Percentiles rank a stretch among this genome's conserved stretches.
Evolutionary conservation across 2,329 filamentous ascomycete genomes (phyloP).

Genomic region (Tolypocladium tundrense): DNA sequence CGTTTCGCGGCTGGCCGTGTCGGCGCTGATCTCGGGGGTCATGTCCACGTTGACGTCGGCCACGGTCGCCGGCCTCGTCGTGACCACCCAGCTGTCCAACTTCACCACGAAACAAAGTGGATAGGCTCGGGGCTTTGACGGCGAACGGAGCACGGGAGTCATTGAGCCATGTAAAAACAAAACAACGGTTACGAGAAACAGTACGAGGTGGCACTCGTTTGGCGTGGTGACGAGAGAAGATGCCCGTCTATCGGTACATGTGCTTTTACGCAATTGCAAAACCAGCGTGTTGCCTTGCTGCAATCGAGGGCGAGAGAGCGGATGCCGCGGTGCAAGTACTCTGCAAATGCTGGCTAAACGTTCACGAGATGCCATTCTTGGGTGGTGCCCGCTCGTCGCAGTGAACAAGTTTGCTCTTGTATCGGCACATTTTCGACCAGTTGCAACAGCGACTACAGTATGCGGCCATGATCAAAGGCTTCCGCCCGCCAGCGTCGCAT

Average conservation of each 20-base stretch:
- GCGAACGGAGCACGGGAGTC: background rate
- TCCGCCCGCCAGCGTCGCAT: background rate
- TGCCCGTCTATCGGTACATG: background rate
- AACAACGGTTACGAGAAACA: background rate
- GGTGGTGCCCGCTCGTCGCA: background rate
- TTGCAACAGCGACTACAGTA: background rate
- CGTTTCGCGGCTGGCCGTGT: conserved; percentile 65
- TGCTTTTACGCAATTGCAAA: background rate
- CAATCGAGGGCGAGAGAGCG: background rate
- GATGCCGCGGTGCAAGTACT: background rate
- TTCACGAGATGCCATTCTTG: background rate
- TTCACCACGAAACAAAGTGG: background rate
- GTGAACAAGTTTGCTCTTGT: background rate
- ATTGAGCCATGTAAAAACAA: background rate
- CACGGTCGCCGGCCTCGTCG: conserved; percentile 65
- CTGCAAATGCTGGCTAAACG: background rate
- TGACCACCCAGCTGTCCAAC: conserved; percentile 35
- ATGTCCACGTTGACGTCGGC: conserved; percentile 72
- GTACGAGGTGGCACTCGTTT: background rate
- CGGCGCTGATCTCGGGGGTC: conserved; percentile 67
- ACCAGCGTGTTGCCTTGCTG: background rate
- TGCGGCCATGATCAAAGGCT: no score
- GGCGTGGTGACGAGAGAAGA: background rate
- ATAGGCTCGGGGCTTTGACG: background rate
- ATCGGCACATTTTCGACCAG: background rate